phyloP scores from a whole-genome alignment of 345 rosid species.

The Brassica cretica region DNA sequence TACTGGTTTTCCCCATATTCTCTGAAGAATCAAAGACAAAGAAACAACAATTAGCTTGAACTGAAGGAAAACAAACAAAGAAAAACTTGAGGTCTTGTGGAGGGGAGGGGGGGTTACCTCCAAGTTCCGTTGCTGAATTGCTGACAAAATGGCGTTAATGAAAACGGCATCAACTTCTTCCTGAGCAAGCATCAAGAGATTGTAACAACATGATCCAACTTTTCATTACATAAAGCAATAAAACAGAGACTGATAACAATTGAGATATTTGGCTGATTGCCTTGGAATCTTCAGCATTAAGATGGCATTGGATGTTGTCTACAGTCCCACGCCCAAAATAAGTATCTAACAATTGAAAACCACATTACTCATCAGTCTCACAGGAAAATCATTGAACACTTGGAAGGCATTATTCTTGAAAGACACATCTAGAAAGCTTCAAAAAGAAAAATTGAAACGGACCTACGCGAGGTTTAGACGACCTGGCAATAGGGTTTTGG shows the following conservation, averaged over 20 bases:
- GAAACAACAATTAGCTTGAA: conserved; percentile 18
- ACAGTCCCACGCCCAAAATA: conserved; percentile 87
- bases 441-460: background rate
- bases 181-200: conserved; percentile 40
- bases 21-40: conserved; percentile 41
- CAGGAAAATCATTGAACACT: conserved; percentile 18
- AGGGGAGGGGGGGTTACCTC: conserved; percentile 49
- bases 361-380: conserved; percentile 12
- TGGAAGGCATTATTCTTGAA: conserved; percentile 23
- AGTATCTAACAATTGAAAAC: conserved; percentile 51
- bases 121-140: conserved; percentile 85
- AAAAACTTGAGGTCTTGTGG: background rate
- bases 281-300: conserved; percentile 67
- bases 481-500: conserved; percentile 72
- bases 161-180: conserved; percentile 87
- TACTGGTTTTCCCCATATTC: conserved; percentile 76
- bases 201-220: conserved; percentile 21
- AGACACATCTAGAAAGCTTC: background rate
- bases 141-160: conserved; percentile 70
- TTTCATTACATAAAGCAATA: background rate
- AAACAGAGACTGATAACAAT: background rate
- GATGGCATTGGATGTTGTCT: conserved; percentile 58
- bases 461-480: conserved; percentile 75
- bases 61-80: background rate
- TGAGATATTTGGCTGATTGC: conserved; percentile 43